Evolutionary conservation across 768 basidiomycete genomes (phyloP).

Genomic region (Podaxis sp.): DNA sequence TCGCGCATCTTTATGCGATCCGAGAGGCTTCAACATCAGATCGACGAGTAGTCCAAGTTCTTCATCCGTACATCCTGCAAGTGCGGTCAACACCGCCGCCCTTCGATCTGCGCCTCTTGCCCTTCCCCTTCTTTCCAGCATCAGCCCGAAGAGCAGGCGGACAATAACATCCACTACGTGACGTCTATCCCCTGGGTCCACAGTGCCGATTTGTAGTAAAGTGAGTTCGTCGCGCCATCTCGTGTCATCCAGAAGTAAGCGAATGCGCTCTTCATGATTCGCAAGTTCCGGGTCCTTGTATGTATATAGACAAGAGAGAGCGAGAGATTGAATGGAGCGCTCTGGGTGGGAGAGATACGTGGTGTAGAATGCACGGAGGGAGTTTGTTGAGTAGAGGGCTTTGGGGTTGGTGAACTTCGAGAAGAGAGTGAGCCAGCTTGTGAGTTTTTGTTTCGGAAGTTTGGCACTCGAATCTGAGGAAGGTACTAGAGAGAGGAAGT

Average conservation of each 20-base stretch:
- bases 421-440: constrained; percentile 80
- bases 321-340: constrained; percentile 66
- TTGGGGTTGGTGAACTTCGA: constrained; percentile 94
- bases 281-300: constrained; percentile 68
- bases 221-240: constrained; percentile 88
- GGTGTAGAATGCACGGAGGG: constrained; percentile 64
- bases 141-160: constrained; percentile 81
- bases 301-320: constrained; percentile 77
- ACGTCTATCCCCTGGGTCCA: constrained; percentile 52
- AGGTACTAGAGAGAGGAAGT: constrained; percentile 59
- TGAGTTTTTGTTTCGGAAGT: constrained; percentile 60
- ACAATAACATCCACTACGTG: constrained; percentile 71
- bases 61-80: constrained; percentile 66
- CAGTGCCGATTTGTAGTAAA: constrained; percentile 59
- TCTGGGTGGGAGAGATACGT: constrained; percentile 86
- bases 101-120: constrained; percentile 65
- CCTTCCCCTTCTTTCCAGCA: constrained; percentile 78
- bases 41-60: constrained; percentile 81
- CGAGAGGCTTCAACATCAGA: constrained; percentile 81
- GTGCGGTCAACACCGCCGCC: constrained; percentile 68
- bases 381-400: constrained; percentile 68
- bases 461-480: constrained; percentile 26
- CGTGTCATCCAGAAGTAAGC: constrained; percentile 75
- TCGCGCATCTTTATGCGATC: constrained; percentile 28
- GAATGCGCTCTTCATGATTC: constrained; percentile 62